A percentile compares a stretch with the other conserved stretches of the same genome.
These are phyloP conservation scores for Plasmodiophora brassicae DNA, from an alignment of 208 protist species.

Conservation along the genomic window DNA sequence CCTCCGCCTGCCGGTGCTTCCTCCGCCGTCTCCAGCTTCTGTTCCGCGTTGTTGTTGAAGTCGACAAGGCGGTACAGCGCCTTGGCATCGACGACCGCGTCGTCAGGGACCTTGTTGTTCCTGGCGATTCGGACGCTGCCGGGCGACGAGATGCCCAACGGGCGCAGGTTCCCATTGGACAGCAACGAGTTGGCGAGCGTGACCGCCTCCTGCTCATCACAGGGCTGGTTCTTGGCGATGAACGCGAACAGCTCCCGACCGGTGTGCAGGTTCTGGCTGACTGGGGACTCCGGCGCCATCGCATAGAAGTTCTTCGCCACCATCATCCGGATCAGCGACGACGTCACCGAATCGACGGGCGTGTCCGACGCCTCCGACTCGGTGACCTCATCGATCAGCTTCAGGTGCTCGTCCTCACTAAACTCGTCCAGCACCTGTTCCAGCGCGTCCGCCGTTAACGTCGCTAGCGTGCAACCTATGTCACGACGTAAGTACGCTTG, in stretches of 20 bases:
- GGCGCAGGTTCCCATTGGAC: neutral
- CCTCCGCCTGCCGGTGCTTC: too few relatives aligned
- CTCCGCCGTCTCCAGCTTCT: neutral
- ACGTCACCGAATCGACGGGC: neutral
- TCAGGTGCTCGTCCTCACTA: neutral
- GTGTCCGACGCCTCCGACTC: neutral
- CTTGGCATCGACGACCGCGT: neutral
- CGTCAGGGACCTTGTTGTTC: neutral
- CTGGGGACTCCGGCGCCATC: neutral
- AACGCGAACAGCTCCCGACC: neutral
- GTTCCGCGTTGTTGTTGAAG: neutral
- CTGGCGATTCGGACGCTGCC: too few relatives aligned
- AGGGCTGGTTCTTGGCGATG: neutral
- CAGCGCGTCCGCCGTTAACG: neutral
- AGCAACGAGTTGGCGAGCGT: neutral
- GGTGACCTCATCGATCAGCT: neutral
- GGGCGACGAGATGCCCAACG: neutral
- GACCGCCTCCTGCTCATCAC: neutral
- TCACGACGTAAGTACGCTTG: too few relatives aligned
- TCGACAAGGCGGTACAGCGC: neutral
- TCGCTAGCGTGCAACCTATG: neutral
- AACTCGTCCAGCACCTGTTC: neutral
- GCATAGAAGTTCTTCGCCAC: neutral
- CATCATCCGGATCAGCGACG: neutral
- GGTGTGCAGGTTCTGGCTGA: neutral